Percentiles rank a stretch among this genome's conserved stretches.
Evolutionary conservation across 371 early-diverging fungal species (phyloP).

Genomic region (Syncephalastrum racemosum): DNA sequence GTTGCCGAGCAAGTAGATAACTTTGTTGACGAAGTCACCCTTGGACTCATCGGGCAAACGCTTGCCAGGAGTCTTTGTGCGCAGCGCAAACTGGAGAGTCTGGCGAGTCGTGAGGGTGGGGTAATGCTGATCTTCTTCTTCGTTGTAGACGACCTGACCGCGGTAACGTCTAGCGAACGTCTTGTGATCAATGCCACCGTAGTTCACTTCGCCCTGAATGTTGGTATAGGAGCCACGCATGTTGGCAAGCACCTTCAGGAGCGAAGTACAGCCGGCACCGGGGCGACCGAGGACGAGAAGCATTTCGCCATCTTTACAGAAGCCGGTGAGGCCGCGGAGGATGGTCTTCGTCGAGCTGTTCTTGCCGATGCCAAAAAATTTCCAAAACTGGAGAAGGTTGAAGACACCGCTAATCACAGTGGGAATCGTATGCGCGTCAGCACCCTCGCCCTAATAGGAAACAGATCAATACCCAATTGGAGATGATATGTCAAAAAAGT

Average conservation of each 20-base stretch:
- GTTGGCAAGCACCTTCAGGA: conserved; percentile 69
- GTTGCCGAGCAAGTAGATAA: conserved; percentile 56
- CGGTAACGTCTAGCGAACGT: conserved; percentile 53
- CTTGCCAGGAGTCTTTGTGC: conserved; percentile 62
- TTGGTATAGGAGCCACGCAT: conserved; percentile 55
- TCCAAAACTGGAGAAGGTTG: conserved; percentile 28
- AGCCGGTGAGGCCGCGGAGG: conserved; percentile 58
- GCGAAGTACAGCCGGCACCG: conserved; percentile 68
- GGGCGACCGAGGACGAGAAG: conserved; percentile 71
- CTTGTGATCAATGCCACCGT: conserved; percentile 57
- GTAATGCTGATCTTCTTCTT: conserved; percentile 74
- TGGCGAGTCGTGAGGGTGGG: conserved; percentile 66
- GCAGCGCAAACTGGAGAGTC: conserved; percentile 63
- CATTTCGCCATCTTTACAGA: conserved; percentile 69
- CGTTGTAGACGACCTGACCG: conserved; percentile 66
- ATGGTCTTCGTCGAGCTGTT: conserved; percentile 33
- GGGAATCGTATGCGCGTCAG: conserved; percentile 38
- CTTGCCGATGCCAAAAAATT: conserved; percentile 23
- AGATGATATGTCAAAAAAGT: background rate
- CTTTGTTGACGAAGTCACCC: conserved; percentile 43
- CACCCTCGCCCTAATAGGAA: conserved; percentile 28
- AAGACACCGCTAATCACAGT: conserved; percentile 23
- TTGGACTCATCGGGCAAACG: conserved; percentile 46
- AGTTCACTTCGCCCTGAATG: conserved; percentile 56
- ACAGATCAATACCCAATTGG: background rate